Evolutionary conservation across 768 basidiomycete species (phyloP).

Genomic region (Lactarius evosmus): DNA sequence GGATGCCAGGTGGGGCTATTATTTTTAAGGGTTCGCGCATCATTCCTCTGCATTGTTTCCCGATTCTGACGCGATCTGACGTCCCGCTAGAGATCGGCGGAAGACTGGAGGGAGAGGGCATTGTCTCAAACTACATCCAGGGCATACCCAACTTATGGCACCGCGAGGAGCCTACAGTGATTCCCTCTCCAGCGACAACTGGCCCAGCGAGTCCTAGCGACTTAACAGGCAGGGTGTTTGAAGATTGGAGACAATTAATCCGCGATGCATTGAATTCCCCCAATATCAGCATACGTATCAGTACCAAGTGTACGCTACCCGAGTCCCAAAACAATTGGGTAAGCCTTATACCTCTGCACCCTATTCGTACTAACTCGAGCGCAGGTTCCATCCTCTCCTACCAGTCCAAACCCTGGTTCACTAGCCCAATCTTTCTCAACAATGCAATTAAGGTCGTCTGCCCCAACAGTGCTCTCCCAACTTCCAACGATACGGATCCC

Average conservation of each 20-base stretch:
- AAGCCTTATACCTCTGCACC: neutral
- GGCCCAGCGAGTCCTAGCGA: neutral
- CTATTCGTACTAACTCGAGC: neutral
- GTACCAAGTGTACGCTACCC: neutral
- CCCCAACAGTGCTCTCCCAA: neutral
- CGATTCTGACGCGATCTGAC: neutral
- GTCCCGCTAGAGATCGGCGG: slow-evolving; percentile 1
- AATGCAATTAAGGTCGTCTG: neutral
- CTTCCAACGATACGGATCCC: neutral
- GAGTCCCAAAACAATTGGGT: neutral
- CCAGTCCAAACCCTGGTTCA: neutral
- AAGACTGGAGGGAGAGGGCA: slow-evolving; percentile 7
- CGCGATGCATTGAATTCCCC: neutral
- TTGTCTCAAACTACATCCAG: neutral
- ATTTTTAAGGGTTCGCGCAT: slow-evolving; percentile 14
- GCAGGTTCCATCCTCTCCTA: neutral
- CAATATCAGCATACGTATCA: slow-evolving; percentile 3
- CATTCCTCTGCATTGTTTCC: neutral
- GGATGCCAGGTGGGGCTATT: slow-evolving; percentile 2
- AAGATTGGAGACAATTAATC: slow-evolving; percentile 15
- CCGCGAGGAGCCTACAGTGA: neutral
- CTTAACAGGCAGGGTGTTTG: neutral
- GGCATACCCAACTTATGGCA: slow-evolving; percentile 1
- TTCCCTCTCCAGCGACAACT: no score
- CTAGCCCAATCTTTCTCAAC: neutral